Evolutionary conservation across 108 stramenopile species (phyloP), one percentile per base, ranked within the genome.

Genomic region (Schizochytrium sp.): DNA sequence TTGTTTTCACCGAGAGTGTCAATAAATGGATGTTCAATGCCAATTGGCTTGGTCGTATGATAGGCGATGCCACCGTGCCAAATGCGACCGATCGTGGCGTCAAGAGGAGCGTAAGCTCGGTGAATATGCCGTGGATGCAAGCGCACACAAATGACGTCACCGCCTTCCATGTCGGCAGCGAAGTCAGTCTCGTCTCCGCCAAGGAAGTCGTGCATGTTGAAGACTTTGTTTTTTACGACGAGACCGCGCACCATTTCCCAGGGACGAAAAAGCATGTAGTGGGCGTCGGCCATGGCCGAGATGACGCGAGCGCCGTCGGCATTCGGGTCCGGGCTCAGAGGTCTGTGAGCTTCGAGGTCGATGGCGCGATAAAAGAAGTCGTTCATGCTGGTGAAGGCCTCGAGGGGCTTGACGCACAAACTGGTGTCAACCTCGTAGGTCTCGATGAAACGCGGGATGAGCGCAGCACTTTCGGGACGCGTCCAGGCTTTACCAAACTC

Each of bases 291-390:
- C 51, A 83, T 83, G 5, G 76, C 76, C 6, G 76, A 83, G 12
- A 83, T 34, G n/a, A 47, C 14, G 48, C 51, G 48, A 16, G 76
- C 45, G 51, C 76, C 76, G n/a, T 47, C 76, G 2, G 25, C 34
- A 18, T 69, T 23, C 2, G 63, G 41, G 12, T 69, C 63, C 25
- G 14, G 14, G 34, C 8, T 23, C 76, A 83, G 8, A 12, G 76
- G 76, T 6, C 76, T 43, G 51, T 83, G 76, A 6, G 12, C 23
- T 16, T 83, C 76, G 25, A 83, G n/a, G 51, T 83, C 76, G 51
- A 83, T 83, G 45, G 45, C 76, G 25, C 76, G 45, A 45, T 83
- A 83, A 23, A 83, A 83, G 51, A 83, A 83, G 45, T 83, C 76
- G 76, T 83, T 83, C 76, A 83, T 53, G 51, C 76, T 83, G 8